Base-by-base conservation (phyloP, 2,329 filamentous ascomycete species). In the Ophiostoma montium region DNA sequence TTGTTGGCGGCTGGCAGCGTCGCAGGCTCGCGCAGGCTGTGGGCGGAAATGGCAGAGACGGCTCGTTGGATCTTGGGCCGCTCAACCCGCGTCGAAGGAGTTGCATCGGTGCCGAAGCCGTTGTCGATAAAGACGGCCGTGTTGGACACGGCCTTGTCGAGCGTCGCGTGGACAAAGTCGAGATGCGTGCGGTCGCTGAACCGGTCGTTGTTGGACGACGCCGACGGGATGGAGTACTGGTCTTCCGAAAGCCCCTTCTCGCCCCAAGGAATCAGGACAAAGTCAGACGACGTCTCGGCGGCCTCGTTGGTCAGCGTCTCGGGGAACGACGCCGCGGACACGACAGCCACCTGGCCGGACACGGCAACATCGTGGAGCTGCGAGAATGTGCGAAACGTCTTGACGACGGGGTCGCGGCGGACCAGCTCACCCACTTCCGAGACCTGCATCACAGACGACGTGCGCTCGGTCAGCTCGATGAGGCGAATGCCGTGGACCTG, bases 401-500 rank as follows among this genome's bases (percentile, higher is more conserved):
- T 95, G 49, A 95, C 79, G 4, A 96, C 82, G 0, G 90, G 87
- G 58, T 96, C 90, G 58, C 56, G 60, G 15, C 76, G 74, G 7
- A 75, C 71, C 23, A 76, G 75, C 45, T 92, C 86, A 35, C 88
- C 83, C 3, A 82, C 73, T 59, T 94, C 87, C 0, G 87, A 82
- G 11, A 94, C 86, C 57, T 86, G 83, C 90, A 96, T 96, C 57
- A 95, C 90, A 16, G 88, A 89, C 1, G 90, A 95, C 38, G 86
- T 84, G 73, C 90, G 87, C 58, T 95, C 89, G 0, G 86, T 94
- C 12, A 96, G 75, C 60, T 94, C 86, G 45, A 94, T 67, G 15
- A 96, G 74, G 13, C 89, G 83, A n/a, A 95, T 67, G 31, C 88
- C 90, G 58, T 94, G 86, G 0, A 88, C 82, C 59, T 84, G 75